Base-by-base conservation (phyloP, 1,139 yeast species). In the Pichiaceae sp. region DNA sequence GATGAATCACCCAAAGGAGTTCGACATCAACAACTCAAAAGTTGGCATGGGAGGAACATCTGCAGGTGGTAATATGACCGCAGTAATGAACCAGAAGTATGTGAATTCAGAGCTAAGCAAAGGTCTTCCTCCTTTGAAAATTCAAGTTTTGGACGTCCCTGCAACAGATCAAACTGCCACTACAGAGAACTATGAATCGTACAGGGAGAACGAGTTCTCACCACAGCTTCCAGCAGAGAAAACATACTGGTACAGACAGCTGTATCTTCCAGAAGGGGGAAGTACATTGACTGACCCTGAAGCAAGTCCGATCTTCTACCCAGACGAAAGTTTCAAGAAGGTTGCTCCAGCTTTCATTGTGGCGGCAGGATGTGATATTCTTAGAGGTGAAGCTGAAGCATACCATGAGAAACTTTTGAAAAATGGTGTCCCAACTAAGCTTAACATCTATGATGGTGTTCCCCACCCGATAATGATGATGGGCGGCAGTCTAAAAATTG, bases 81-180 rank as follows among this genome's bases (percentile, higher is more conserved):
- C 48, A 3, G 36, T 46, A 12, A 55, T 67, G 32, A 51, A 66
- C 17, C 72, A 69, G 45, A 64, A 63, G 45, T 61, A 53, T 41
- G 66, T 62, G 26, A 44, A 46, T 25, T 56, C 59, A 7, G 46
- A 44, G n/a, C 30, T 49, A 4, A 40, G 58, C 15, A 37, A 44
- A n/a, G 29, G 39, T 2, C 47, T 62, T 5, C 72, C 74, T 14
- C 59, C 67, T 3, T 42, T 69, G 12, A 55, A 49, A 29, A 61
- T 62, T 41, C 75, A 70, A 47, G 48, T 68, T 38, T 54, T 66
- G 45, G 62, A 66, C 31, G 75, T 68, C 19, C 74, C 75, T 2
- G 74, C 68, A 20, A 65, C 70, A 24, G 75, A 70, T 45, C 67
- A 68, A 46, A 61, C 70, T 14, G 70, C 73, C 14, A 59, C 62